These are phyloP conservation scores for Jamesozyma gamospora DNA, from an alignment of 805 yeast genomes.

Conservation along the genomic window DNA sequence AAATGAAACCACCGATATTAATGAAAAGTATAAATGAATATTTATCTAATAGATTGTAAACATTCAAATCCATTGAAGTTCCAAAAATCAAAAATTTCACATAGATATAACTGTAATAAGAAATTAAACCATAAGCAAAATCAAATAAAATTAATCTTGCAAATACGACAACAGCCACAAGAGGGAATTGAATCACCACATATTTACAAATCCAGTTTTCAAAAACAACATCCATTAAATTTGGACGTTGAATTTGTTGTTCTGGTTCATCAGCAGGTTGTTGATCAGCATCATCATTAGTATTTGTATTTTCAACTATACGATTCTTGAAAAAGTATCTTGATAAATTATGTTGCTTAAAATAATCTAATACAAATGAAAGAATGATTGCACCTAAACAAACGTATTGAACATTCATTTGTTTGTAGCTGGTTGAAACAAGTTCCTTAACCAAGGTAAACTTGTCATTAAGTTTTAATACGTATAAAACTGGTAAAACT, in stretches of 20 bases:
- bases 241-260: constrained; percentile 2
- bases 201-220: constrained; percentile 5
- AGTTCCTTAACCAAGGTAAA: neutral
- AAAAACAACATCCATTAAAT: constrained; percentile 3
- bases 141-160: neutral
- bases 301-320: constrained; percentile 9
- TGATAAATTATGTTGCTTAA: constrained; percentile 10
- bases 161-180: neutral
- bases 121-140: neutral
- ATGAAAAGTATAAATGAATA: neutral
- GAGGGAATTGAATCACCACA: neutral
- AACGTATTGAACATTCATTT: constrained; percentile 12
- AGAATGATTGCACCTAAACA: constrained; percentile 15
- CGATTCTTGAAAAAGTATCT: constrained; percentile 12
- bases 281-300: neutral
- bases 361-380: constrained; percentile 11
- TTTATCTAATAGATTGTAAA: neutral
- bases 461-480: neutral
- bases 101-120: neutral
- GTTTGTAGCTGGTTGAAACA: constrained; percentile 4
- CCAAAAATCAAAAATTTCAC: neutral
- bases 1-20: neutral
- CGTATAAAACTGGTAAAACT: constrained; percentile 5
- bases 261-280: neutral
- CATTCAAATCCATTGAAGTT: neutral